Evolutionary conservation across 768 basidiomycete genomes (phyloP).

Genomic region (Agrocybe praecox): DNA sequence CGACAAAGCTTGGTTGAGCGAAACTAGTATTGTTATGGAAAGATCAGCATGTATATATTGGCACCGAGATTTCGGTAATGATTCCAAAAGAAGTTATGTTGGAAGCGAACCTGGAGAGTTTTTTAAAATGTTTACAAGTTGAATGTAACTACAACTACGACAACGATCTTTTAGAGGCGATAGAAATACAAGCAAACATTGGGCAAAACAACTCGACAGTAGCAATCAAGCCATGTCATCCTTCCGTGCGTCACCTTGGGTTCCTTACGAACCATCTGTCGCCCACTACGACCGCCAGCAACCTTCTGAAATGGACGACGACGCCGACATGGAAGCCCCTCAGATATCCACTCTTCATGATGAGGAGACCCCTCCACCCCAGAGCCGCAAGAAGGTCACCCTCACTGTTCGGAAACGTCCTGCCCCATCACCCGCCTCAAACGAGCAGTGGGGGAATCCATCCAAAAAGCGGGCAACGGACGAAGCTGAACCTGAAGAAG

Average conservation of each 20-base stretch:
- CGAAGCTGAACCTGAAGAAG: constrained; percentile 68
- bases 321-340: constrained; percentile 76
- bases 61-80: neutral
- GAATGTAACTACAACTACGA: no score
- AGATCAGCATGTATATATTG: neutral
- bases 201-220: constrained; percentile 3
- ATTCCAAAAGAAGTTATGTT: neutral
- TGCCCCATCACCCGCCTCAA: constrained; percentile 14
- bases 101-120: neutral
- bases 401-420: constrained; percentile 21
- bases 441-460: constrained; percentile 5
- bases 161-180: constrained; percentile 2
- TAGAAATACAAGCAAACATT: constrained; percentile 43
- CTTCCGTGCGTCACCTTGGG: constrained; percentile 69
- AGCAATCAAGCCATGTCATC: constrained; percentile 32
- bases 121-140: neutral
- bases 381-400: constrained; percentile 19
- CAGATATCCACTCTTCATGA: constrained; percentile 79
- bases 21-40: neutral
- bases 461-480: constrained; percentile 22
- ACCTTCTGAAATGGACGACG: constrained; percentile 40
- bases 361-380: constrained; percentile 70
- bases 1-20: constrained; percentile 29
- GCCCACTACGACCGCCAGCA: constrained; percentile 24
- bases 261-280: constrained; percentile 49